Conservation (phyloP, 352 stramenopile genomes). For the Phytophthora capsici region DNA sequence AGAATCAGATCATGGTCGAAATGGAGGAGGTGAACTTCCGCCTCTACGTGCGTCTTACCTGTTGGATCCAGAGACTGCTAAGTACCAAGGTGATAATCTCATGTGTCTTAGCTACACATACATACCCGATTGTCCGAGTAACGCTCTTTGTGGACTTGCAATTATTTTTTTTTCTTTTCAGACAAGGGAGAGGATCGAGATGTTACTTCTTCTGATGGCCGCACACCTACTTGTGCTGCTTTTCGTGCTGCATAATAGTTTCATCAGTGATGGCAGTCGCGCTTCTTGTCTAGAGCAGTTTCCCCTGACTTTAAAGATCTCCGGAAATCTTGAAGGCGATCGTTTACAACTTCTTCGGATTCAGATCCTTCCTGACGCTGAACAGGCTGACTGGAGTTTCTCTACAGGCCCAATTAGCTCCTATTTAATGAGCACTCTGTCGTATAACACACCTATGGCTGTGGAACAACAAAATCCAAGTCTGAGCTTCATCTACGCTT, state of each 20-base stretch:
- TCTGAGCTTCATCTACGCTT: conserved; percentile 69
- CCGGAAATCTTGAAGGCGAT: conserved; percentile 17
- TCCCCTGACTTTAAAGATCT: conserved; percentile 14
- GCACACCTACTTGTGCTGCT: conserved; percentile 60
- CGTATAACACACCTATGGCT: background rate
- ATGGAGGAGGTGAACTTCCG: conserved; percentile 84
- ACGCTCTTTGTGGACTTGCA: background rate
- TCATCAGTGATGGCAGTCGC: conserved; percentile 37
- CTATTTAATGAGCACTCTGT: background rate
- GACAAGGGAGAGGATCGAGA: conserved; percentile 64
- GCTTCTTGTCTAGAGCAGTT: conserved; percentile 48
- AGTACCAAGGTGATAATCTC: conserved; percentile 43
- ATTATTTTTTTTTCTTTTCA: conserved; percentile 17
- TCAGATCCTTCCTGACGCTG: conserved; percentile 33
- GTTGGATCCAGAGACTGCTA: conserved; percentile 48
- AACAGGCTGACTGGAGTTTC: conserved; percentile 22
- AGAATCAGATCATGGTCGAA: conserved; percentile 37
- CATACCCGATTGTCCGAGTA: conserved; percentile 6
- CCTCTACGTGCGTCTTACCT: conserved; percentile 70
- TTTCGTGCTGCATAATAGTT: conserved; percentile 63
- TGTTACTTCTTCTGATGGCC: conserved; percentile 61
- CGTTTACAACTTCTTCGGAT: conserved; percentile 45
- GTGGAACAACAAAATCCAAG: conserved; percentile 14
- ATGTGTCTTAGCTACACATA: background rate
- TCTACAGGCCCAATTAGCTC: conserved; percentile 14